A percentile compares a stretch with the other conserved stretches of the same genome.
Evolutionary conservation across 116 monocot genomes (phyloP).

Genomic region (Posidonia oceanica): DNA sequence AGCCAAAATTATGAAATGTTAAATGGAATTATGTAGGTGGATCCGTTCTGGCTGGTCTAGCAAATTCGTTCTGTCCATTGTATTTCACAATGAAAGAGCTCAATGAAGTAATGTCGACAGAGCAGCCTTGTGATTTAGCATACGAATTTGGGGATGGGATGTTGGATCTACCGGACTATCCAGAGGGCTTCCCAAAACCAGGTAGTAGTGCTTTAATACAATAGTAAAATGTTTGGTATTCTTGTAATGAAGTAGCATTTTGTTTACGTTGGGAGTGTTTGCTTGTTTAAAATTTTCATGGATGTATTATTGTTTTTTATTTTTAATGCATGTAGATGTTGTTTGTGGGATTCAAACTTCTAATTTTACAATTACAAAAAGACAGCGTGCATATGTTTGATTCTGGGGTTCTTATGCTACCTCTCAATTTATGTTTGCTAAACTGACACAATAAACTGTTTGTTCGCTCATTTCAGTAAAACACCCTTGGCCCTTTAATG

Average conservation of each 20-base stretch:
- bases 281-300: too few relatives aligned
- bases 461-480: slow-evolving; percentile 19
- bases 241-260: too few relatives aligned
- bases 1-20: neutral
- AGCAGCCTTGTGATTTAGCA: slow-evolving; percentile 76
- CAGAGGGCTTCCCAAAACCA: slow-evolving; percentile 54
- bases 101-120: slow-evolving; percentile 63
- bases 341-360: too few relatives aligned
- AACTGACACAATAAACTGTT: neutral
- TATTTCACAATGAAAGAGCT: slow-evolving; percentile 56
- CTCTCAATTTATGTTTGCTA: too few relatives aligned
- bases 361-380: too few relatives aligned
- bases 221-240: too few relatives aligned
- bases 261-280: too few relatives aligned
- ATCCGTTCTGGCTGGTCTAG: slow-evolving; percentile 16
- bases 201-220: slow-evolving; percentile 14
- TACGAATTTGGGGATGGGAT: slow-evolving; percentile 70
- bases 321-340: too few relatives aligned
- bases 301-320: too few relatives aligned
- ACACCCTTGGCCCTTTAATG: slow-evolving; percentile 53
- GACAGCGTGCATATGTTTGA: too few relatives aligned
- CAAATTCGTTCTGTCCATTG: slow-evolving; percentile 41
- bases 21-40: slow-evolving; percentile 26
- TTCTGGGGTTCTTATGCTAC: too few relatives aligned
- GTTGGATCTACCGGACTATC: slow-evolving; percentile 31